Evolutionary conservation across 306 rosid species (phyloP).

Genomic region (Cucumis hystrix): DNA sequence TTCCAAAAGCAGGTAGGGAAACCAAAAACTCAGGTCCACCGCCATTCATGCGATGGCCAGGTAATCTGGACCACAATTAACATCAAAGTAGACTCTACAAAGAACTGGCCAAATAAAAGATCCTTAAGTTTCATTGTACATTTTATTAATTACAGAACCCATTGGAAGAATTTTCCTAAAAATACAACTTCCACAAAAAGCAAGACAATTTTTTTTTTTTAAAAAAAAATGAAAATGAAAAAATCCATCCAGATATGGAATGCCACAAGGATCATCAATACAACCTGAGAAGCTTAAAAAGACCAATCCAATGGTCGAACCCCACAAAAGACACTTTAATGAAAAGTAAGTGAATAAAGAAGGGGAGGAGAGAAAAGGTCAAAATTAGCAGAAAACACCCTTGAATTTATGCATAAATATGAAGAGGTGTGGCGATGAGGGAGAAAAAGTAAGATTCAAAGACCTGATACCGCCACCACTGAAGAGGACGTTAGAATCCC

Average conservation of each 20-base stretch:
- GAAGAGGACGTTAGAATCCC: constrained; percentile 42
- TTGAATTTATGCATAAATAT: not conserved
- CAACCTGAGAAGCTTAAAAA: not conserved
- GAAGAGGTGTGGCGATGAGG: not conserved
- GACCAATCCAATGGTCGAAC: not conserved
- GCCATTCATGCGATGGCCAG: not conserved
- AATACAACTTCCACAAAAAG: not conserved
- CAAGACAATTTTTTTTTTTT: not conserved
- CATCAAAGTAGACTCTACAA: not conserved
- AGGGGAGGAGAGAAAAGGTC: not conserved
- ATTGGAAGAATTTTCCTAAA: not conserved
- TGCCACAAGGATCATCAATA: not conserved
- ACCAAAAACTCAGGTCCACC: not conserved
- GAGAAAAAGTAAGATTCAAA: not conserved
- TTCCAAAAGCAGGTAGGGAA: not conserved
- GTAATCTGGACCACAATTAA: constrained; percentile 3
- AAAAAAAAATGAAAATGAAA: not conserved
- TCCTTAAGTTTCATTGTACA: not conserved
- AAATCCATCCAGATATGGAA: constrained; percentile 1
- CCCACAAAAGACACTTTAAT: not conserved
- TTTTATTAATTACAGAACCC: not conserved
- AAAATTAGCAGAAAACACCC: not conserved
- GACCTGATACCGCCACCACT: constrained; percentile 86
- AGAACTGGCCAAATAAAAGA: not conserved
- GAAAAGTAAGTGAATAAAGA: not conserved